phyloP scores from a whole-genome alignment of 2,329 filamentous ascomycete species.

The Scolecobasidium constrictum region DNA sequence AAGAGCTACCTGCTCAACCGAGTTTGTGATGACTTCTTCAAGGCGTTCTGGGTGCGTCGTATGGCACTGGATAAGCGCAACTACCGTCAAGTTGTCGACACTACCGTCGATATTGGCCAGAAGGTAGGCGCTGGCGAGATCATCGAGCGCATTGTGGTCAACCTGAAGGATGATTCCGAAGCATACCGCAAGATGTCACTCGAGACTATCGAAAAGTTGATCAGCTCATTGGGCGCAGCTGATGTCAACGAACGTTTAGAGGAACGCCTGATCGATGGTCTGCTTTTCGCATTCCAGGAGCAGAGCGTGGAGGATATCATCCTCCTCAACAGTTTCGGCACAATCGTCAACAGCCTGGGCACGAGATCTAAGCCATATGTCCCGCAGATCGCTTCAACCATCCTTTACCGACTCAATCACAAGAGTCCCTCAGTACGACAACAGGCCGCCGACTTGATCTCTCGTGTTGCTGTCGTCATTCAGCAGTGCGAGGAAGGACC shows the following conservation, averaged over 20 bases:
- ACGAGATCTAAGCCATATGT: constrained; percentile 92
- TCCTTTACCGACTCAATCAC: constrained; percentile 94
- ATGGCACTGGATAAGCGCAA: constrained; percentile 98
- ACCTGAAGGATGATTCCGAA: constrained; percentile 96
- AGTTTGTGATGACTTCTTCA: constrained; percentile 93
- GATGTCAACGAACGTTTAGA: constrained; percentile 89
- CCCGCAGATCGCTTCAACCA: constrained; percentile 92
- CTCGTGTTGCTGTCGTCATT: constrained; percentile 96
- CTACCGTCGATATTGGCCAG: constrained; percentile 90
- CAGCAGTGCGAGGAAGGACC: constrained; percentile 96
- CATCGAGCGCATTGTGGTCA: constrained; percentile 81
- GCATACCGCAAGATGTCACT: constrained; percentile 99
- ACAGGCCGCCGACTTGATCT: constrained; percentile 92
- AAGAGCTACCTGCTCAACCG: constrained; percentile 91
- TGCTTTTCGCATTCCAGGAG: constrained; percentile 93
- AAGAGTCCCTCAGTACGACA: constrained; percentile 94
- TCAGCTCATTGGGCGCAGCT: constrained; percentile 83
- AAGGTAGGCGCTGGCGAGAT: constrained; percentile 98
- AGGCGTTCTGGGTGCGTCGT: constrained; percentile 93
- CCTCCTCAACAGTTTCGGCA: constrained; percentile 95
- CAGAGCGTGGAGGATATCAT: constrained; percentile 94
- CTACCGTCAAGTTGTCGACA: constrained; percentile 96
- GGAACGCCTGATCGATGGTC: constrained; percentile 88
- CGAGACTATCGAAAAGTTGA: constrained; percentile 93
- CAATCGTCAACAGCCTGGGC: constrained; percentile 89